Conservation (phyloP, 1,284 basidiomycete genomes). For the Fistulina hepatica region DNA sequence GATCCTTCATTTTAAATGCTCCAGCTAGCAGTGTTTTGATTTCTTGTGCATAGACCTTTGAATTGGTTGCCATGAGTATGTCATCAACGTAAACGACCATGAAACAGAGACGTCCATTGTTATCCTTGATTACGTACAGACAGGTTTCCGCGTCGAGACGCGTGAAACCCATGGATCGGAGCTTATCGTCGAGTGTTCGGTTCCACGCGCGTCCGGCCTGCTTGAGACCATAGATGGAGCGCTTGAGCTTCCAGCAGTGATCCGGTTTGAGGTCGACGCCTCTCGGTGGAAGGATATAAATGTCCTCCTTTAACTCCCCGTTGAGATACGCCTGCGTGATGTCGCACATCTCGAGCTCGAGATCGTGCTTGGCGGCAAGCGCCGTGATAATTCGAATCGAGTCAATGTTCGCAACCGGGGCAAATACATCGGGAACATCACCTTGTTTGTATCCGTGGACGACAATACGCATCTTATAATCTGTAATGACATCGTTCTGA, state of each 20-base stretch:
- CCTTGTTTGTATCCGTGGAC: conserved; percentile 13
- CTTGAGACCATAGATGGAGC: conserved; percentile 18
- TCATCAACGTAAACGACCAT: conserved; percentile 19
- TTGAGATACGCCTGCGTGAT: conserved; percentile 25
- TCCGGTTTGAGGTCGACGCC: conserved; percentile 11
- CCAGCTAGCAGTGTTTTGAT: conserved; percentile 13
- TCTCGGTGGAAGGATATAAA: conserved; percentile 14
- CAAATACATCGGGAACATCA: conserved; percentile 24
- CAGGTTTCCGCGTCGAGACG: conserved; percentile 17
- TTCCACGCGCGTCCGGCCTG: conserved; percentile 19
- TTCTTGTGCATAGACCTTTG: conserved; percentile 11
- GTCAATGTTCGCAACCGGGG: conserved; percentile 22
- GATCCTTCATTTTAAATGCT: conserved; percentile 23
- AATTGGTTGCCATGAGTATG: conserved; percentile 13
- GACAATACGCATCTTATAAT: conserved; percentile 13
- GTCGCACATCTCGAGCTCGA: conserved; percentile 26
- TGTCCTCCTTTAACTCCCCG: conserved; percentile 13
- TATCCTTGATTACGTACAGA: conserved; percentile 14
- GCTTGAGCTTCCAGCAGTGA: conserved; percentile 13
- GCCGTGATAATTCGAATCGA: conserved; percentile 24
- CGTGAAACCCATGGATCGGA: conserved; percentile 15
- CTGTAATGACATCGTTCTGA: conserved; percentile 9
- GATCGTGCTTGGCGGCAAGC: conserved; percentile 20
- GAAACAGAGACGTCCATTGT: conserved; percentile 12
- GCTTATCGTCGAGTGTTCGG: conserved; percentile 11